Evolutionary conservation across 768 basidiomycete species (phyloP), one percentile per base, ranked within the genome.

Genomic region (Macrolepiota albuminosa): DNA sequence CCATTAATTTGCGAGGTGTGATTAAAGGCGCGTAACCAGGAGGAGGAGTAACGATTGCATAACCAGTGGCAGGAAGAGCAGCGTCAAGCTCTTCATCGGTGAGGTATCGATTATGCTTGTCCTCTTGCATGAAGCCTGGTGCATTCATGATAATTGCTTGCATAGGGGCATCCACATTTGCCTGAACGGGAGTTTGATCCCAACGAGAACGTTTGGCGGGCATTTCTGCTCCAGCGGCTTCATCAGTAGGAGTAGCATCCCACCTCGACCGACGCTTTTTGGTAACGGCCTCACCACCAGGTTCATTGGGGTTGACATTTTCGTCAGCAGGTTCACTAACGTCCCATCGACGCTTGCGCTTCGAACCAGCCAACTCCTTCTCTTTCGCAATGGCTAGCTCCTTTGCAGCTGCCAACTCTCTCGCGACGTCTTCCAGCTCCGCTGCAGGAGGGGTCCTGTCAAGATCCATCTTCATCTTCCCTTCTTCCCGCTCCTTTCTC

Each of bases 61-160:
- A 99, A 50, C 97, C 97, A 57, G 84, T 78, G 9, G 84, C 71
- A 40, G 97, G 97, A 43, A 98, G 85, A 61, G 98, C 81, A 14
- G 87, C 86, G 65, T 98, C 92, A 55, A 98, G 85, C 76, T 98
- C 97, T 72, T 98, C 95, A 72, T 98, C 96, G 8, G 91, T 85
- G 48, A 98, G 86, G 67, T 91, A 95, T n/a, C 95, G 84, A 68
- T 97, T 97, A 70, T 97, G 92, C 68, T 95, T 95, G 77, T 98
- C 94, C 66, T 94, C 93, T 62, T 94, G 91, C 84, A 88, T 85
- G 76, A 91, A 81, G 64, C 90, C 82, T 2, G 90, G 91, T 0
- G 89, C 87, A 64, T 92, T 92, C 91, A 93, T 93, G 70, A 93
- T 91, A 52, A 93, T 93, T 45, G 84, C 87, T 1, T 82, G 80